Base-by-base conservation (phyloP, 176 grass and related monocot genomes). In the Eragrostis curvula region DNA sequence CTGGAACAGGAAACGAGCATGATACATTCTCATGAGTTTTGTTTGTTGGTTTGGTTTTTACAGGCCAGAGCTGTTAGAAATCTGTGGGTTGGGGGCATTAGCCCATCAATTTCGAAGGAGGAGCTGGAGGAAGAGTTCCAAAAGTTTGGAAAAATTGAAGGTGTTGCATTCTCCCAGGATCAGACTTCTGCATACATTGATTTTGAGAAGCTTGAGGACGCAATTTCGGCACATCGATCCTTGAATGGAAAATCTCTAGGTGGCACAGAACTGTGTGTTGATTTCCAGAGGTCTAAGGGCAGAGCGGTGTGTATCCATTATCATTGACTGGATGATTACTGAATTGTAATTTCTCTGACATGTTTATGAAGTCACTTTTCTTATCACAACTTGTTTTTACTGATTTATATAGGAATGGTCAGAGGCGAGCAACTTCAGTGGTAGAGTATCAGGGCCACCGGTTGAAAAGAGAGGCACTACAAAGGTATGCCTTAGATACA, bases 1-100 rank as follows among this genome's bases (percentile, higher is more conserved):
- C 52, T 79, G 40, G 65, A 73, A 68, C 16, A 8, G 56, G 25
- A 73, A 57, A 60, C 12, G n/a, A 60, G n/a, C 36, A 66, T 16
- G 7, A 44, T 70, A 15, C 7, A 13, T 66, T 78, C 60, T 58
- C 45, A 74, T 75, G 27, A 46, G n/a, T 82, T 6, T 25, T 74
- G 20, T 60, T 79, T 49, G 3, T 68, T 87, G 73, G 1, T 81
- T 70, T 87, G 44, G 0, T 81, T 27, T 74, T 61, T 77, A 66
- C 79, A 96, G 87, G 93, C 91, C 52, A 99, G 89, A 87, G 93
- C 93, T 77, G 93, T 91, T 84, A 94, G 81, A 74, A 85, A 88
- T 48, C 69, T 99, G 79, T 99, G 96, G 96, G 69, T 99, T 87
- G 93, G 90, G 66, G 87, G 96, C 40, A 88, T 99, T 76, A 91